Evolutionary conservation across 1,284 basidiomycete species (phyloP).

Genomic region (Tilletia horrida): DNA sequence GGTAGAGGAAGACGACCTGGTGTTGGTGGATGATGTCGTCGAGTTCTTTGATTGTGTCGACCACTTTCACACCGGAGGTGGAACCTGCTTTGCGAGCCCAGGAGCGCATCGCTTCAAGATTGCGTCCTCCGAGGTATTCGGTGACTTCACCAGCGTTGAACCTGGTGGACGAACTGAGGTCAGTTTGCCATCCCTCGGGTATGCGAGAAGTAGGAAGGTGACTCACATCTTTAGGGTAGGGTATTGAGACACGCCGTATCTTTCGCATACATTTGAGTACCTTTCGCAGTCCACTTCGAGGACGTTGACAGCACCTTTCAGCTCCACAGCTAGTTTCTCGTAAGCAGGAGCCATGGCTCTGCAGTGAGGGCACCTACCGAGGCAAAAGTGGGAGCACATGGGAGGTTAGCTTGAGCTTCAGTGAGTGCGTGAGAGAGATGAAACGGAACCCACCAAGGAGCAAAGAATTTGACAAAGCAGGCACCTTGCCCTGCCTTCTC

Average conservation of each 20-base stretch:
- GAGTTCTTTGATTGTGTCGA: slow-evolving; percentile 21
- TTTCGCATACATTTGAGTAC: slow-evolving; percentile 33
- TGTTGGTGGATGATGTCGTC: slow-evolving; percentile 12
- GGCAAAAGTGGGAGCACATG: not conserved
- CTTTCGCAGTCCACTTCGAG: slow-evolving; percentile 50
- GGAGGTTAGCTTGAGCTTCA: not conserved
- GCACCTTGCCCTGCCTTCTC: slow-evolving; percentile 40
- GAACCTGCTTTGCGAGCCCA: slow-evolving; percentile 45
- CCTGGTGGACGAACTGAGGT: not conserved
- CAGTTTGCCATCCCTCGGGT: not conserved
- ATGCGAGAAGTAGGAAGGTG: not conserved
- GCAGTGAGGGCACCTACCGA: slow-evolving; percentile 46
- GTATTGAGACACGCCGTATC: slow-evolving; percentile 36
- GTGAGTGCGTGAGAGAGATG: not conserved
- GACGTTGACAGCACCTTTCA: slow-evolving; percentile 46
- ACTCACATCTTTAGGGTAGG: slow-evolving; percentile 42
- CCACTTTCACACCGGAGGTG: slow-evolving; percentile 28
- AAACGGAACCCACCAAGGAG: slow-evolving; percentile 34
- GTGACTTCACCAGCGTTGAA: slow-evolving; percentile 41
- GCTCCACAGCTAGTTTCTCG: slow-evolving; percentile 32
- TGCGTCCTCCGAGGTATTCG: slow-evolving; percentile 41
- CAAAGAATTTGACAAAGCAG: slow-evolving; percentile 52
- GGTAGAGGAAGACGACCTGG: slow-evolving; percentile 47
- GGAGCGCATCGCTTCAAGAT: slow-evolving; percentile 41
- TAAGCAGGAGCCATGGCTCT: slow-evolving; percentile 46